Base-by-base conservation (phyloP, 805 yeast species). In the Dipodascopsis uninucleata region DNA sequence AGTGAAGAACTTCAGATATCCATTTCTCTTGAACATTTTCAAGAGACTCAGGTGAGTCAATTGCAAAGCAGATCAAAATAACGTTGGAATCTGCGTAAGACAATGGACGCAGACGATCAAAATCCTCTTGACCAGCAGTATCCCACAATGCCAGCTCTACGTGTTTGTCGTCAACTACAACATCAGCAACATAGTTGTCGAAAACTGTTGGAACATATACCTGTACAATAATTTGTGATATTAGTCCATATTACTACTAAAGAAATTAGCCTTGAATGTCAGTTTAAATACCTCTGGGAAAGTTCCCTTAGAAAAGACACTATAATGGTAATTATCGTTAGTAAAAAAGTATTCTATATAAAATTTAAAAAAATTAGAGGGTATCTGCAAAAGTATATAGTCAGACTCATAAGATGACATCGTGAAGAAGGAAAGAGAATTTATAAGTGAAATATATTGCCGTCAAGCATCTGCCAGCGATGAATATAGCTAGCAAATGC, bases 71-170 rank as follows among this genome's bases (percentile, higher is more conserved):
- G 60, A 88, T 86, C 63, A 88, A 75, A 49, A 88, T 84, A 53
- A 88, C 96, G 65, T 86, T 85, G 31, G 95, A 83, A 66, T 88
- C 95, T 52, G 96, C 95, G 69, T 88, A 88, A 12, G 90, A 82
- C 55, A 86, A 72, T 34, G 96, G 95, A 70, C 95, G 82, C 59
- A 86, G 74, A 69, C 96, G 84, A 68, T 87, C 96, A 65, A 88
- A 88, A 72, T 89, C 97, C 74, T 88, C 97, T 77, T 88, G 97
- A 56, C 97, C 97, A 45, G 97, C 96, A 58, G 96, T 88, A 87
- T 88, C 96, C 96, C 96, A 88, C 57, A 88, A 74, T 5, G 96
- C 95, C 68, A 88, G 74, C 66, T 89, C 96, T 47, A 90, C 97
- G 65, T 85, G 78, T 69, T 90, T 84, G 39, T 95, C 94, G 60